phyloP scores from a whole-genome alignment of 768 basidiomycete species.

The Neoboletus subvelutipes region DNA sequence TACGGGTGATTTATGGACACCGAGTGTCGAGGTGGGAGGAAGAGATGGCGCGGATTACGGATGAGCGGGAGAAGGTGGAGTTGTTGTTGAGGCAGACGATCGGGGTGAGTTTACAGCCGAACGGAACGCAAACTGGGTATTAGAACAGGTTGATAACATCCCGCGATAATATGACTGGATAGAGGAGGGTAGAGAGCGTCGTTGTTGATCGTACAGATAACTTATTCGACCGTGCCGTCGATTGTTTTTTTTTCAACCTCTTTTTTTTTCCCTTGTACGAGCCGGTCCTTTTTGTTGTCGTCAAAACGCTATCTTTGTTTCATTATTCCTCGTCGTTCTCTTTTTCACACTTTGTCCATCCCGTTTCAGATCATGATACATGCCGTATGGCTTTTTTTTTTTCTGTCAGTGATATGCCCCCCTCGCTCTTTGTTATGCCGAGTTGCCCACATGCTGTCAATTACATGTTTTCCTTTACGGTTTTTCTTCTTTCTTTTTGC shows the following conservation, averaged over 20 bases:
- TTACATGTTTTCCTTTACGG: neutral
- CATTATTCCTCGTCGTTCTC: neutral
- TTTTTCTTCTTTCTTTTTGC: neutral
- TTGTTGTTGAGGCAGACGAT: constrained; percentile 65
- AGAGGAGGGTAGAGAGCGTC: neutral
- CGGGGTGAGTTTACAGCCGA: constrained; percentile 37
- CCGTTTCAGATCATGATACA: neutral
- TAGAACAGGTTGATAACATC: neutral
- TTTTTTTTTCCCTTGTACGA: neutral
- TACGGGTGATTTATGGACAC: constrained; percentile 66
- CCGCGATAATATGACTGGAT: neutral
- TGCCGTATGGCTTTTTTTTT: neutral
- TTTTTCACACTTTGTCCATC: neutral
- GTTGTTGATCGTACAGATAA: neutral
- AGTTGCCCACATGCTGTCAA: neutral
- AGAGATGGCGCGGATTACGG: constrained; percentile 62
- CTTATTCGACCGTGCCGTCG: neutral
- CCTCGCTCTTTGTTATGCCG: neutral
- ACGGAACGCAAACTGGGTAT: constrained; percentile 9
- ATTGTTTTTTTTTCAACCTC: too few relatives aligned
- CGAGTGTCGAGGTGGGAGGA: constrained; percentile 69
- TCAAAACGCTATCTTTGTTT: neutral
- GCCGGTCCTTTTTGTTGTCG: neutral
- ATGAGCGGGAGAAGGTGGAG: constrained; percentile 68
- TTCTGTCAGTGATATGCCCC: neutral